Evolutionary conservation across 306 rosid species (phyloP).

Genomic region (Dryas drummondii): DNA sequence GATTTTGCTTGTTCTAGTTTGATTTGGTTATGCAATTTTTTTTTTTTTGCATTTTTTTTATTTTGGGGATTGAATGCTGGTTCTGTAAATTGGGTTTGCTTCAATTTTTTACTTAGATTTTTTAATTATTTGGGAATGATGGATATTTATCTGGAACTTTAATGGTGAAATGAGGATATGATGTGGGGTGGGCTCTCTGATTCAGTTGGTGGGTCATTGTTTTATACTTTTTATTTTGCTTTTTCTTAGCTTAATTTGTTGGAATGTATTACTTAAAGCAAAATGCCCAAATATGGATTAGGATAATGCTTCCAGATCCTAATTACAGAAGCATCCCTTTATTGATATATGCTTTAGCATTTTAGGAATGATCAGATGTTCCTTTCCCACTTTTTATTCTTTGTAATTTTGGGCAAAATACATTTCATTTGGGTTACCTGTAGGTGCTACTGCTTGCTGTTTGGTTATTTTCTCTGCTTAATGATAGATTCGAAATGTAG

Average conservation of each 20-base stretch:
- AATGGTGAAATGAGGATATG: slow-evolving; percentile 20
- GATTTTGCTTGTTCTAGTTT: background rate
- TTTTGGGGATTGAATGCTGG: slow-evolving; percentile 13
- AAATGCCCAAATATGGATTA: slow-evolving; percentile 17
- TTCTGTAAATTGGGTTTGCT: slow-evolving; percentile 14
- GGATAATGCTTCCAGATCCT: slow-evolving; percentile 23
- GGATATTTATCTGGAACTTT: slow-evolving; percentile 19
- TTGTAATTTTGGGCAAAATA: background rate
- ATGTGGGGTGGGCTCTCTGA: slow-evolving; percentile 43
- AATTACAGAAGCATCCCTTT: background rate
- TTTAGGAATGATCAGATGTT: slow-evolving; percentile 21
- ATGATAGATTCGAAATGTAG: background rate
- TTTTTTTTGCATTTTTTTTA: slow-evolving; percentile 2
- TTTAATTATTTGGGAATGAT: slow-evolving; percentile 15
- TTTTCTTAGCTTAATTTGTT: slow-evolving; percentile 7
- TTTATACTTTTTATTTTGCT: slow-evolving; percentile 17
- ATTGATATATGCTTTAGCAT: background rate
- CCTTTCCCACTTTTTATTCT: slow-evolving; percentile 8
- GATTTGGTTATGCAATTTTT: background rate
- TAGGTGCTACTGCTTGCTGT: background rate
- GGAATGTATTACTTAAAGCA: slow-evolving; percentile 11
- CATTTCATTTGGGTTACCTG: slow-evolving; percentile 2
- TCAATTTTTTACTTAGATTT: background rate
- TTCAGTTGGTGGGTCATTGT: slow-evolving; percentile 43
- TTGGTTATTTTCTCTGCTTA: background rate